Evolutionary conservation across 1,284 basidiomycete genomes (phyloP).

Genomic region (Melampsora americana): DNA sequence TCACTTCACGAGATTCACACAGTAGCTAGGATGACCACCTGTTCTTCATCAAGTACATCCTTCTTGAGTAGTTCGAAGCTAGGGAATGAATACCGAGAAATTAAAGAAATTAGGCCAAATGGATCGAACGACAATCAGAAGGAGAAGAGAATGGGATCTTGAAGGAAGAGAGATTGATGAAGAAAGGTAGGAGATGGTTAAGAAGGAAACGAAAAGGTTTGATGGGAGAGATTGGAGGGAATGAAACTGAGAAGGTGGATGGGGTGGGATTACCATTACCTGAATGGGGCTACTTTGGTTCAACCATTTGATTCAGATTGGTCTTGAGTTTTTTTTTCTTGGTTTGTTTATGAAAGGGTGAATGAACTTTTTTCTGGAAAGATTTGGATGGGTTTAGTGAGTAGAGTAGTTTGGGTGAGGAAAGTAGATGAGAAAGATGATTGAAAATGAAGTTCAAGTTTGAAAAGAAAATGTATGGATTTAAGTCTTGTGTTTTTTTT

Average conservation of each 20-base stretch:
- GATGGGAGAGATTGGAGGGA: neutral
- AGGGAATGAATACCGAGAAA: neutral
- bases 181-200: neutral
- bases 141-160: neutral
- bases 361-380: too few species aligned
- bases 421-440: too few species aligned
- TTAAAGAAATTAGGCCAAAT: neutral
- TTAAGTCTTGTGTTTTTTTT: too few species aligned
- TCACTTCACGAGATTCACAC: constrained; percentile 24
- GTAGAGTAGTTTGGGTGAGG: too few species aligned
- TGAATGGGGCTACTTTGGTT: constrained; percentile 35
- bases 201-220: neutral
- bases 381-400: too few species aligned
- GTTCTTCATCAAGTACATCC: neutral
- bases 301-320: constrained; percentile 39
- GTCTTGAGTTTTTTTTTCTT: too few species aligned
- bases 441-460: too few species aligned
- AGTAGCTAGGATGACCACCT: constrained; percentile 14
- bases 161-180: neutral
- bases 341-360: too few species aligned
- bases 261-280: constrained; percentile 30
- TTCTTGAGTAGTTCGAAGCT: neutral
- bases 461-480: too few species aligned
- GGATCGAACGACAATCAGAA: neutral
- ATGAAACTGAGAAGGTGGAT: constrained; percentile 18